These are phyloP conservation scores for Diplocarpon mali DNA, from an alignment of 2,329 filamentous ascomycete genomes.

Conservation along the genomic window DNA sequence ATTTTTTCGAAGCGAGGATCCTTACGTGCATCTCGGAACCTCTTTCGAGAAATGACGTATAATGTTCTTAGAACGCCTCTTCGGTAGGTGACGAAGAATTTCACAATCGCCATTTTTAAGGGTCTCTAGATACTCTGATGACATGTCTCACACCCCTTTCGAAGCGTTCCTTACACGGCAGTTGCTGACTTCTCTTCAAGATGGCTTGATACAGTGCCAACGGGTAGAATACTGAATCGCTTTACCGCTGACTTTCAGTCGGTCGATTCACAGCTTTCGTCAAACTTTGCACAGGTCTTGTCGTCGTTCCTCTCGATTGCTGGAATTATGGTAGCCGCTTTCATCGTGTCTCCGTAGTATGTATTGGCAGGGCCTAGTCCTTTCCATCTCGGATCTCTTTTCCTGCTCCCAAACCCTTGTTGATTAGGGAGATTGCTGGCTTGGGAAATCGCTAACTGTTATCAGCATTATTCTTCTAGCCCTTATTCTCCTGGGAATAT, in stretches of 20 bases:
- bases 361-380: no score
- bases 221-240: conserved; percentile 66
- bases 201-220: conserved; percentile 70
- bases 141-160: no score
- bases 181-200: conserved; percentile 27
- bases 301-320: conserved; percentile 49
- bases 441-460: no score
- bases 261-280: conserved; percentile 56
- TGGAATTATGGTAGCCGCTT: conserved; percentile 54
- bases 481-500: conserved; percentile 38
- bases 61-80: conserved; percentile 58
- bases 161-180: no score
- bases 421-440: no score
- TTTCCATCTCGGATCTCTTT: no score
- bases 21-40: conserved; percentile 49
- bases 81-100: no score
- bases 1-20: conserved; percentile 34
- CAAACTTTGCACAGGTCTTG: conserved; percentile 47
- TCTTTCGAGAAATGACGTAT: conserved; percentile 56
- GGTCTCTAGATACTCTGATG: no score
- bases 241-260: conserved; percentile 69
- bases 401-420: no score
- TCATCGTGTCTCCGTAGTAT: conserved; percentile 52
- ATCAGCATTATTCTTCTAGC: conserved; percentile 48
- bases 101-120: no score